phyloP scores from a whole-genome alignment of 306 rosid genomes.

The Cicer arietinum region DNA sequence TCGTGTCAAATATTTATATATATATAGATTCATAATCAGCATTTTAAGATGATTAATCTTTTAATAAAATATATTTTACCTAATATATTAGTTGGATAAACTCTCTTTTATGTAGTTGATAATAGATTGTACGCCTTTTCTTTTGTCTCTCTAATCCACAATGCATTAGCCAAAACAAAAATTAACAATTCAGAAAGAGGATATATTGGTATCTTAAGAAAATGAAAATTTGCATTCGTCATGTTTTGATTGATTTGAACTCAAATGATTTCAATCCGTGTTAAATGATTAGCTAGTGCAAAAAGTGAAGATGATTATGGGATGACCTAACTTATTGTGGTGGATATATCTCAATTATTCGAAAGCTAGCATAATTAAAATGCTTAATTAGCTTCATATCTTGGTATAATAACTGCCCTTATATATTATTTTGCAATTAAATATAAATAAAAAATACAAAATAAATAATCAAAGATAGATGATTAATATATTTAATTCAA shows the following conservation, averaged over 20 bases:
- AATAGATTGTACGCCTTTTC: not conserved
- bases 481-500: too few relatives aligned
- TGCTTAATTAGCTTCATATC: not conserved
- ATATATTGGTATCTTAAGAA: not conserved
- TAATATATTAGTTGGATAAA: too few relatives aligned
- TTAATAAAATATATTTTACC: too few relatives aligned
- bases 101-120: too few relatives aligned
- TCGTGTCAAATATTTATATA: too few relatives aligned
- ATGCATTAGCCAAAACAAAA: too few relatives aligned
- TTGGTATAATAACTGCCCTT: not conserved
- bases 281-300: not conserved
- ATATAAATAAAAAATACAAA: too few relatives aligned
- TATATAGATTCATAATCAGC: too few relatives aligned
- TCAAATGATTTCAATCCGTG: not conserved
- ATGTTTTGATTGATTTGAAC: not conserved
- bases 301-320: not conserved
- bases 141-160: not conserved
- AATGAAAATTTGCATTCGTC: not conserved
- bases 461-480: too few relatives aligned
- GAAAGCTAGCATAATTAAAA: not conserved
- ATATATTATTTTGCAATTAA: too few relatives aligned
- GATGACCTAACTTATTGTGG: not conserved
- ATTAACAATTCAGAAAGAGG: not conserved
- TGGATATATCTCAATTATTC: not conserved
- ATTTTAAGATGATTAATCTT: too few relatives aligned